Evolutionary conservation across 2,329 filamentous ascomycete genomes (phyloP).

Genomic region (Neopestalotiopsis clavispora): DNA sequence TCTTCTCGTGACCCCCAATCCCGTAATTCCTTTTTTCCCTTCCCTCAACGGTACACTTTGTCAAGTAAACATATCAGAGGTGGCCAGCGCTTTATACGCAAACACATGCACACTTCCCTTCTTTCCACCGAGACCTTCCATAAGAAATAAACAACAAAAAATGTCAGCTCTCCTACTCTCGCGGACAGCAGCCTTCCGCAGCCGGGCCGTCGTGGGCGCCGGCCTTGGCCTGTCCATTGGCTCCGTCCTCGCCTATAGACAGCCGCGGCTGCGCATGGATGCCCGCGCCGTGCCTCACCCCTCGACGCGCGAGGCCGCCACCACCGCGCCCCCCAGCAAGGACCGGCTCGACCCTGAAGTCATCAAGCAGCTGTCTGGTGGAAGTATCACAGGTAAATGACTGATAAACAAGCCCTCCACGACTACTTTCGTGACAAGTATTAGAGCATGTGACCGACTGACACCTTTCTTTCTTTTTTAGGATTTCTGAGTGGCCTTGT

Average conservation of each 20-base stretch:
- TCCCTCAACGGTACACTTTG: no score
- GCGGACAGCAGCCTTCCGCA: constrained; percentile 33
- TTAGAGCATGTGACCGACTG: neutral
- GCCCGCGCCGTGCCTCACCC: constrained; percentile 25
- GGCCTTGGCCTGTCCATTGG: constrained; percentile 41
- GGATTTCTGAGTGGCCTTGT: constrained; percentile 68
- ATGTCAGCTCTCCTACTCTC: constrained; percentile 26
- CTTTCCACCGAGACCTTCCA: neutral
- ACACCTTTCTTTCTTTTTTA: constrained; percentile 31
- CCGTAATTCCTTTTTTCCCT: no score
- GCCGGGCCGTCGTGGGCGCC: constrained; percentile 34
- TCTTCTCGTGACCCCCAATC: no score
- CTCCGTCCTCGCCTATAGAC: constrained; percentile 30
- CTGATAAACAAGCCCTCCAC: constrained; percentile 2
- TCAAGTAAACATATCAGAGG: no score
- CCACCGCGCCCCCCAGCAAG: constrained; percentile 16
- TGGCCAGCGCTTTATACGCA: neutral
- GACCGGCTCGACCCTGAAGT: constrained; percentile 38
- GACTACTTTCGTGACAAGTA: no score
- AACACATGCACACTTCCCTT: neutral
- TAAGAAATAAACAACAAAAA: neutral
- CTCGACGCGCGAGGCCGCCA: constrained; percentile 17
- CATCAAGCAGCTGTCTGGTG: constrained; percentile 57
- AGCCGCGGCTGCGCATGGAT: constrained; percentile 30
- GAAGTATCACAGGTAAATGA: constrained; percentile 54